phyloP scores from a whole-genome alignment of 345 rosid genomes.

The Excoecaria agallocha region DNA sequence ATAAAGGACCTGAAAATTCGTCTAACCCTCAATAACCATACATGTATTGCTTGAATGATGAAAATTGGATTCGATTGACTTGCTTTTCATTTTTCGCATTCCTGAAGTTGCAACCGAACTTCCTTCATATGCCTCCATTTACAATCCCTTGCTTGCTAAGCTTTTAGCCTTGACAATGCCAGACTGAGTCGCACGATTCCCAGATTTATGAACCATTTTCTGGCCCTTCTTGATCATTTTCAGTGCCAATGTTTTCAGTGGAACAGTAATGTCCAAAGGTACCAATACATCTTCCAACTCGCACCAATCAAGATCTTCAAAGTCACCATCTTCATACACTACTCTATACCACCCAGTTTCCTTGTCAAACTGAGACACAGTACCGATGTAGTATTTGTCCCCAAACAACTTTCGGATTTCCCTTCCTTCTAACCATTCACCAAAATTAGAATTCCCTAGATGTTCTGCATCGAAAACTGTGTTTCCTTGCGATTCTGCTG shows the following conservation, averaged over 20 bases:
- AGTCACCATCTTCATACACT: slow-evolving; percentile 80
- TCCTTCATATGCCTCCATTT: background rate
- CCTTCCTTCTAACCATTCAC: slow-evolving; percentile 90
- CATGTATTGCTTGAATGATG: background rate
- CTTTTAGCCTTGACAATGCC: slow-evolving; percentile 9
- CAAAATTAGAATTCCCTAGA: slow-evolving; percentile 39
- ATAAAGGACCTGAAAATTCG: no score
- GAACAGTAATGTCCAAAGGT: slow-evolving; percentile 65
- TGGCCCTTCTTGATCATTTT: slow-evolving; percentile 44
- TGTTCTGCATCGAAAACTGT: background rate
- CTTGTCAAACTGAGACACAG: slow-evolving; percentile 58
- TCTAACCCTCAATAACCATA: background rate
- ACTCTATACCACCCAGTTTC: slow-evolving; percentile 77
- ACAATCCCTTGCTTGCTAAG: background rate
- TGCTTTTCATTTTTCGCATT: background rate
- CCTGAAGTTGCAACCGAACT: background rate
- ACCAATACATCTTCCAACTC: slow-evolving; percentile 64
- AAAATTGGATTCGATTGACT: background rate
- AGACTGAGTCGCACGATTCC: background rate
- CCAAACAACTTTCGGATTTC: slow-evolving; percentile 61
- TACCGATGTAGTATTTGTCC: slow-evolving; percentile 48
- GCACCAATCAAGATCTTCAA: slow-evolving; percentile 77
- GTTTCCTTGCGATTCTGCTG: slow-evolving; percentile 17
- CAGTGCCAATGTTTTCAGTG: slow-evolving; percentile 60
- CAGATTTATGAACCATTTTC: slow-evolving; percentile 24